phyloP scores from a whole-genome alignment of 2,329 filamentous ascomycete genomes.

The Septoria petroselini region DNA sequence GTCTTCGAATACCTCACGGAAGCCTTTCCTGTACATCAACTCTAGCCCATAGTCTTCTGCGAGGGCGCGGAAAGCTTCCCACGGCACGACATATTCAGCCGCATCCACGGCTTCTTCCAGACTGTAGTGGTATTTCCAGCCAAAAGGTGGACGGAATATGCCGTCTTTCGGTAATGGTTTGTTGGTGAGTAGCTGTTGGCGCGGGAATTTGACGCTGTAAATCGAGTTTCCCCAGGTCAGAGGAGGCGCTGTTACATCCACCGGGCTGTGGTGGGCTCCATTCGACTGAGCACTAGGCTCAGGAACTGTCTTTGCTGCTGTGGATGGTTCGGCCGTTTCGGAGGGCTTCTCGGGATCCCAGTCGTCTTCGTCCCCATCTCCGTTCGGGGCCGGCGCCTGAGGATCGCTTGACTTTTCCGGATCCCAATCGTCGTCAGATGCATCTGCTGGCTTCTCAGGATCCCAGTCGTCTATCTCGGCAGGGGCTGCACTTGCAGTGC shows the following conservation, averaged over 20 bases:
- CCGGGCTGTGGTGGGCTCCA: slow-evolving; percentile 5
- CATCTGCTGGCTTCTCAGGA: slow-evolving; percentile 47
- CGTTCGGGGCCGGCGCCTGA: slow-evolving; percentile 30
- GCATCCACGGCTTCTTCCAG: slow-evolving; percentile 95
- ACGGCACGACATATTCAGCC: slow-evolving; percentile 95
- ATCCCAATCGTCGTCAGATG: slow-evolving; percentile 37
- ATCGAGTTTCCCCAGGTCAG: slow-evolving; percentile 89
- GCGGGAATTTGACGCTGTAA: slow-evolving; percentile 85
- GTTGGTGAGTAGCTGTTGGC: slow-evolving; percentile 46
- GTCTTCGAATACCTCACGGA: slow-evolving; percentile 84
- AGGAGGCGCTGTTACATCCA: slow-evolving; percentile 25
- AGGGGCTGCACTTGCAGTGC: slow-evolving; percentile 21
- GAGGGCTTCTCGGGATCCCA: slow-evolving; percentile 46
- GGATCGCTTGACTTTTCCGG: slow-evolving; percentile 47
- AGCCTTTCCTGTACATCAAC: slow-evolving; percentile 87
- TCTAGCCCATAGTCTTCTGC: slow-evolving; percentile 97
- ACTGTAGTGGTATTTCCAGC: slow-evolving; percentile 98
- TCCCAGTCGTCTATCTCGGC: slow-evolving; percentile 37
- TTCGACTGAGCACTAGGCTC: slow-evolving; percentile 17
- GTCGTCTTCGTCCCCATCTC: slow-evolving; percentile 34
- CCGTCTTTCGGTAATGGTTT: slow-evolving; percentile 66
- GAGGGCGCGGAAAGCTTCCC: slow-evolving; percentile 93
- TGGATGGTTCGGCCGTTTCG: slow-evolving; percentile 39
- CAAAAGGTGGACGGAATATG: slow-evolving; percentile 88
- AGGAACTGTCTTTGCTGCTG: slow-evolving; percentile 29